phyloP scores from a whole-genome alignment of 1,139 yeast genomes.

The Hyphopichia khmerensis region DNA sequence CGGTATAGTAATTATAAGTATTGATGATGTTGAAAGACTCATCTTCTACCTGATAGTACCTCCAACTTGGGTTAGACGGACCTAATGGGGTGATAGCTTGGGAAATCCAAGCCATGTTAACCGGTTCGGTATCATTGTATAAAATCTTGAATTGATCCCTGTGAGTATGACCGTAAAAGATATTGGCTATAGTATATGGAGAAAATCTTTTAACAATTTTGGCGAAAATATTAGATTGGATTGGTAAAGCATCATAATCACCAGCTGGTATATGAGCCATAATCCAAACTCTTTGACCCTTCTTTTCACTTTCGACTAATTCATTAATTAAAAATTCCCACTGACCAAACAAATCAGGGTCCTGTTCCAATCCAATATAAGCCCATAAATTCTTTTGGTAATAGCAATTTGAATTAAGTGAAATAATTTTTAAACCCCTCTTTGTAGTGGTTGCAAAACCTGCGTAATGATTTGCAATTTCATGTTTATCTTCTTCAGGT shows the following conservation, averaged over 20 bases:
- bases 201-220: slow-evolving; percentile 65
- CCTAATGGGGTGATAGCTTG: slow-evolving; percentile 66
- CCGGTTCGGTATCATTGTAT: slow-evolving; percentile 45
- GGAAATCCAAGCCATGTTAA: slow-evolving; percentile 63
- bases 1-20: slow-evolving; percentile 55
- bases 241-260: slow-evolving; percentile 57
- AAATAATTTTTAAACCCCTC: slow-evolving; percentile 59
- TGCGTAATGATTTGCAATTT: slow-evolving; percentile 48
- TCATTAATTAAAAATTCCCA: slow-evolving; percentile 63
- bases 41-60: slow-evolving; percentile 68
- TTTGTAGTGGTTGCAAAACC: slow-evolving; percentile 60
- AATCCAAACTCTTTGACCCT: slow-evolving; percentile 67
- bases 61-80: slow-evolving; percentile 66
- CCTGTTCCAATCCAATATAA: slow-evolving; percentile 50
- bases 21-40: slow-evolving; percentile 62
- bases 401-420: slow-evolving; percentile 67
- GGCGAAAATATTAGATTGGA: slow-evolving; percentile 55
- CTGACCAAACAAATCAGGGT: slow-evolving; percentile 65
- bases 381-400: slow-evolving; percentile 65
- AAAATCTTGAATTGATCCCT: slow-evolving; percentile 63
- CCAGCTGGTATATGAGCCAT: slow-evolving; percentile 68
- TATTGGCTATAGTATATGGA: slow-evolving; percentile 65
- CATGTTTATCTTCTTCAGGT: slow-evolving; percentile 19
- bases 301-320: slow-evolving; percentile 54
- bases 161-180: slow-evolving; percentile 75